Conservation (phyloP, 2,329 filamentous ascomycete genomes). For the Dactylellina drechsleri region DNA sequence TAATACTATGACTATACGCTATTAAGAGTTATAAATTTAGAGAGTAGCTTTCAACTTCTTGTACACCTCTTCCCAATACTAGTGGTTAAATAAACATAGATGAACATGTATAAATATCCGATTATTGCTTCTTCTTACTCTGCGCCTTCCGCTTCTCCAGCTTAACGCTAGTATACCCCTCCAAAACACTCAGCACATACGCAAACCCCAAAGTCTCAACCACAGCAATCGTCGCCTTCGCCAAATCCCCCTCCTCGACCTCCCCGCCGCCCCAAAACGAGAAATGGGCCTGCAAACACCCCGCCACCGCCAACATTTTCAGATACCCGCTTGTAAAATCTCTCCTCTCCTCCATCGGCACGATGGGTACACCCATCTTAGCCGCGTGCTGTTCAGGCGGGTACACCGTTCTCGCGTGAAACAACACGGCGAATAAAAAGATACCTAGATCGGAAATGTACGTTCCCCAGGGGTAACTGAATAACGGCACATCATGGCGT, state of each 20-base stretch:
- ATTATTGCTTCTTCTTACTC: conserved; percentile 13
- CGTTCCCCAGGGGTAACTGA: conserved; percentile 34
- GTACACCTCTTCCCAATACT: too few species aligned
- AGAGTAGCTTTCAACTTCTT: too few species aligned
- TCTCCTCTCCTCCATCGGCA: conserved; percentile 8
- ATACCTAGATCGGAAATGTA: conserved; percentile 32
- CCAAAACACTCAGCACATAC: conserved; percentile 3
- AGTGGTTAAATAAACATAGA: background rate
- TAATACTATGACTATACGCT: too few species aligned
- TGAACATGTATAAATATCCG: background rate
- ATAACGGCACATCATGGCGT: conserved; percentile 21
- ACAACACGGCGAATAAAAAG: conserved; percentile 32
- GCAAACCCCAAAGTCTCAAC: conserved; percentile 23
- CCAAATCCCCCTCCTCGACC: background rate
- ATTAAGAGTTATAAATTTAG: too few species aligned
- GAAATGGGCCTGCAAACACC: conserved; percentile 26
- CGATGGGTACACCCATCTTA: background rate
- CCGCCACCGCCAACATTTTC: conserved; percentile 10
- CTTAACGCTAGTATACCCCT: conserved; percentile 26
- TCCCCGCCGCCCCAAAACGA: conserved; percentile 21
- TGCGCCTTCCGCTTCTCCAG: background rate
- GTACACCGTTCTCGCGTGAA: conserved; percentile 40
- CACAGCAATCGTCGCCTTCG: background rate
- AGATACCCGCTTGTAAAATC: conserved; percentile 29
- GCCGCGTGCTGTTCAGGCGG: conserved; percentile 23